Conservation (phyloP, 2,329 filamentous ascomycete genomes). For the Fusarium sp. region DNA sequence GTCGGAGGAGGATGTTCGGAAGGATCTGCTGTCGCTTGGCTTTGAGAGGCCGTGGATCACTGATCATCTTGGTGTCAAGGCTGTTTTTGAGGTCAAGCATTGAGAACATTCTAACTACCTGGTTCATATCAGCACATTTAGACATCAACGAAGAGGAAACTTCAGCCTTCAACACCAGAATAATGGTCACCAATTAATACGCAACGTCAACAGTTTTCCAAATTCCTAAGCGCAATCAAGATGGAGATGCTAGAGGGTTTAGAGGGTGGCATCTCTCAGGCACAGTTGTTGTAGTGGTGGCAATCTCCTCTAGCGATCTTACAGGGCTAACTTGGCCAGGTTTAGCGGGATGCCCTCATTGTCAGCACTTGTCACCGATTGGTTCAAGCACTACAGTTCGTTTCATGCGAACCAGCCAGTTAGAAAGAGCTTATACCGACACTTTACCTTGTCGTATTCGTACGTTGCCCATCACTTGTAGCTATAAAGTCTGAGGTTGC, state of each 20-base stretch:
- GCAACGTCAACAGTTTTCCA: neutral
- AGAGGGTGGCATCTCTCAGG: neutral
- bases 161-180: accelerated
- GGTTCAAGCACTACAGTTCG: neutral
- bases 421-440: neutral
- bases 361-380: neutral
- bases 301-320: neutral
- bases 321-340: neutral
- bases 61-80: slow-evolving; percentile 12
- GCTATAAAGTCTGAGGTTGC: neutral
- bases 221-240: accelerated
- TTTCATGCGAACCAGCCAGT: neutral
- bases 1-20: neutral
- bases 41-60: slow-evolving; percentile 18
- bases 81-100: neutral
- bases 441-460: too few relatives aligned
- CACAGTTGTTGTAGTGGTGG: neutral
- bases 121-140: accelerated
- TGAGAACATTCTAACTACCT: neutral
- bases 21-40: slow-evolving; percentile 1
- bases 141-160: accelerated
- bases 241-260: neutral
- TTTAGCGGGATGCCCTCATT: neutral
- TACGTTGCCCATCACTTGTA: neutral
- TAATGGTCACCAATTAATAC: neutral